Base-by-base conservation (phyloP, 176 grass and related monocot species). In the Themeda triandra region DNA sequence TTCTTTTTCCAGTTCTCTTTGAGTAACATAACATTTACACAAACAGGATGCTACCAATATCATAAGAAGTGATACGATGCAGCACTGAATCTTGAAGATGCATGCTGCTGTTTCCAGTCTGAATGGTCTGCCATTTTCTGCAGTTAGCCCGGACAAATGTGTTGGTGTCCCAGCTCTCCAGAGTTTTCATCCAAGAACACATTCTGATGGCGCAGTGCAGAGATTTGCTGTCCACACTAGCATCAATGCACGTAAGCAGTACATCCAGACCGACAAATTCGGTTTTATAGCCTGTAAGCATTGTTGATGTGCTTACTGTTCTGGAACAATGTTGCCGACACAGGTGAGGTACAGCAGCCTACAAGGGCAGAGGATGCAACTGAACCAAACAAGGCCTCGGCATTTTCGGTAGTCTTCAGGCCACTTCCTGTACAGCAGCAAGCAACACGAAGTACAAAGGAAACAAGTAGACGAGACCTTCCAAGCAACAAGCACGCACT, bases 191-290 rank as follows among this genome's bases (percentile, higher is more conserved):
- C 18, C 86, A 80, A 63, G 94, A 93, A 80, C 85, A 46, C 12
- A 48, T 70, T 77, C 84, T 93, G 44, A 87, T 93, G 40, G 19
- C 66, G 28, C 84, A 90, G 44, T 91, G 83, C 58, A 90, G 85
- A 81, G 89, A 97, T 29, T 83, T 96, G 65, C 25, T 93, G 78
- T 93, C 89, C n/a, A 84, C 58, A 56, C 29, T 89, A 58, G 82
- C 87, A 83, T 79, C 82, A 85, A 89, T 91, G 69, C 88, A 96
- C 68, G 89, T 96, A 87, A 93, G 94, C 69, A 24, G 14, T 13
- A 76, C 60, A 21, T 32, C 35, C 5, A 70, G 78, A 45, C 21
- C 6, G 18, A 66, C 36, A 21, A 15, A 75, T 48, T 54, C 29
- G 75, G 31, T 4, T 82, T 24, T 73, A n/a, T 13, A n/a, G 19